These are phyloP conservation scores for Kodamaea kakaduensis DNA, from an alignment of 805 yeast species.

Conservation along the genomic window DNA sequence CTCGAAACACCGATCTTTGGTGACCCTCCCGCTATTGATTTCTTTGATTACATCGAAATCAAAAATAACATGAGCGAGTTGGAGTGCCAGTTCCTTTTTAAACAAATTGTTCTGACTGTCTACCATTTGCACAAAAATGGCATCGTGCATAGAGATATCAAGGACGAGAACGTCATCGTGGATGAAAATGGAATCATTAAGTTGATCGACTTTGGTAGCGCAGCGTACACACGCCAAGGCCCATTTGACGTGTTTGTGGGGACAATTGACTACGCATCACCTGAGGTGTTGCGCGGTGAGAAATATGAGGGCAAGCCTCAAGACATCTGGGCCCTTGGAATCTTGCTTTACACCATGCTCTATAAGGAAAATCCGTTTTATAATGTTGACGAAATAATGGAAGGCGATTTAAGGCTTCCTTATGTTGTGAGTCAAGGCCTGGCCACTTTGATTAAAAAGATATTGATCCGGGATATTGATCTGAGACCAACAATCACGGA, in stretches of 20 bases:
- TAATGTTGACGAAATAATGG: conserved; percentile 92
- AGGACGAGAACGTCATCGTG: conserved; percentile 90
- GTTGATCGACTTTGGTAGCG: conserved; percentile 92
- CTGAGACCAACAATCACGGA: conserved; percentile 72
- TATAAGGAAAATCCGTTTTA: conserved; percentile 95
- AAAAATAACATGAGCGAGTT: conserved; percentile 74
- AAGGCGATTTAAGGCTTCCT: conserved; percentile 77
- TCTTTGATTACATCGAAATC: conserved; percentile 88
- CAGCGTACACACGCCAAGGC: conserved; percentile 85
- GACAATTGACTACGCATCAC: conserved; percentile 95
- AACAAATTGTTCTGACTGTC: conserved; percentile 75
- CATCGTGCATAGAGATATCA: conserved; percentile 89
- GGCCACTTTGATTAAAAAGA: conserved; percentile 54
- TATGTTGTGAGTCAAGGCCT: conserved; percentile 59
- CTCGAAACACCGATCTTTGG: conserved; percentile 92
- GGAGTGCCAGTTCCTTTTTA: conserved; percentile 75
- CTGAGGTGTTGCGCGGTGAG: conserved; percentile 86
- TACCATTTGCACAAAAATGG: conserved; percentile 81
- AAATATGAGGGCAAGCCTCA: conserved; percentile 92
- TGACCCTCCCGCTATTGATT: conserved; percentile 81
- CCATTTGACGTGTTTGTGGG: conserved; percentile 98
- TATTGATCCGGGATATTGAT: conserved; percentile 63
- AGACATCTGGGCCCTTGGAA: conserved; percentile 96
- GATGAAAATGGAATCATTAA: conserved; percentile 78
- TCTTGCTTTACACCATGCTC: conserved; percentile 79